Evolutionary conservation across 257 asterid species (phyloP).

Genomic region (Henckelia pumila): DNA sequence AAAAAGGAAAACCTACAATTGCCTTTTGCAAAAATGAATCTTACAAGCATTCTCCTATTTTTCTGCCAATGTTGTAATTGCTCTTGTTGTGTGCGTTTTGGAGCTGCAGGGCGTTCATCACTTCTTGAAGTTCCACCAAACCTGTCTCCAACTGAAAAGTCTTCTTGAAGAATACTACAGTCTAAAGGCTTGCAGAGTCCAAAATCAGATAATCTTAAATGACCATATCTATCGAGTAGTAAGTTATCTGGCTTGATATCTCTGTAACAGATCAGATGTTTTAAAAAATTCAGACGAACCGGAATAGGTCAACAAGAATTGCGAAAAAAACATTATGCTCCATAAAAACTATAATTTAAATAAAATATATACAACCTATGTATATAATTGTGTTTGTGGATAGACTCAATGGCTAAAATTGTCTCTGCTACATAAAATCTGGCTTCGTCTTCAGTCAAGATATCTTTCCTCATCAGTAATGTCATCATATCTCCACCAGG

Average conservation of each 20-base stretch:
- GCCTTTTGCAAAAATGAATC: not conserved
- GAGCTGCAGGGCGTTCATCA: constrained; percentile 27
- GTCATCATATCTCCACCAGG: constrained; percentile 63
- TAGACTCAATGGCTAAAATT: constrained; percentile 51
- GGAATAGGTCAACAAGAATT: not conserved
- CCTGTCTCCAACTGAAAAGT: constrained; percentile 40
- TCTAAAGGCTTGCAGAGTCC: constrained; percentile 58
- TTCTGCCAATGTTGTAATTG: constrained; percentile 43
- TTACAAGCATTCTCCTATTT: constrained; percentile 37
- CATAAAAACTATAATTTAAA: not conserved
- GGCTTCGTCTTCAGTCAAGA: constrained; percentile 45
- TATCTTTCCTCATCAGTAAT: constrained; percentile 52
- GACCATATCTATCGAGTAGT: constrained; percentile 51
- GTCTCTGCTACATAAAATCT: constrained; percentile 56
- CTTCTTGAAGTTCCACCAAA: constrained; percentile 21
- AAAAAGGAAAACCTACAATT: not conserved
- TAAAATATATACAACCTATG: constrained; percentile 37
- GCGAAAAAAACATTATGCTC: constrained; percentile 2
- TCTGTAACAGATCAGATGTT: constrained; percentile 30
- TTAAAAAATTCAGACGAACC: constrained; percentile 12
- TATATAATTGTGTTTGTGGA: constrained; percentile 49
- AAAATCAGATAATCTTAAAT: constrained; percentile 49
- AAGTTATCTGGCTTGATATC: constrained; percentile 57
- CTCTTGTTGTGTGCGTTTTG: constrained; percentile 39
- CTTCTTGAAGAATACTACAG: constrained; percentile 44